Evolutionary conservation across 2,329 filamentous ascomycete genomes (phyloP), one percentile per base, ranked within the genome.

Genomic region (Hypomyces rosellus): DNA sequence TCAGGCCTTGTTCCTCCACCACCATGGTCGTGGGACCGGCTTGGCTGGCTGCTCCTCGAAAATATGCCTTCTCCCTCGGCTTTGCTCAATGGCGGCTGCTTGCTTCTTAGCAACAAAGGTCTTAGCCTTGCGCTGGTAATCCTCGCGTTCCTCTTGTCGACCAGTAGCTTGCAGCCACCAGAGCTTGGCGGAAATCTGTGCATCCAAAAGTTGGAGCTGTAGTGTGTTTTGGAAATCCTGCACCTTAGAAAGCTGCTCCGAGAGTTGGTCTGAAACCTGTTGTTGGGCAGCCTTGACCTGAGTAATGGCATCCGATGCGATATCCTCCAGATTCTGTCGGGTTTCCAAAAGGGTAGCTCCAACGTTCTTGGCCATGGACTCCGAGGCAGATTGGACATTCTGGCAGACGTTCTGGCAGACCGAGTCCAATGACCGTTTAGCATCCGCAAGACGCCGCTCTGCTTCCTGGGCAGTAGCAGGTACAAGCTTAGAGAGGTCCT

Each of bases 91-190:
- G 38, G 69, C 63, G 22, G 62, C 61, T 25, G 61, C 57, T 15
- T 63, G 56, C 57, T 69, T 72, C 50, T 66, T 62, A 16, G 67
- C 64, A 46, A 75, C 55, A 52, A 71, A 74, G 1, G 57, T 54
- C 45, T 68, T 68, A 9, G 78, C 80, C 55, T 77, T 78, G 46
- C 61, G 64, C 49, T 70, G 57, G 54, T 81, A 81, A 2, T 65
- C 66, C 3, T 67, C 61, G 46, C 74, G 67, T 56, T 79, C 75
- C 14, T 73, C 68, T 3, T 59, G 62, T 57, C 73, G 75, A 16
- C 77, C 76, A 46, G 72, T 76, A 33, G 80, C 45, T 61, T 73
- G 76, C 45, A 84, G 65, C 78, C 78, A 83, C 66, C 75, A 71
- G 33, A 82, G 68, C 61, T 75, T 80, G 13, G 80, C 80, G 40